Percentiles rank a stretch among this genome's conserved stretches.
phyloP scores from a whole-genome alignment of 2,329 filamentous ascomycete species.

The Diaporthe citriasiana region DNA sequence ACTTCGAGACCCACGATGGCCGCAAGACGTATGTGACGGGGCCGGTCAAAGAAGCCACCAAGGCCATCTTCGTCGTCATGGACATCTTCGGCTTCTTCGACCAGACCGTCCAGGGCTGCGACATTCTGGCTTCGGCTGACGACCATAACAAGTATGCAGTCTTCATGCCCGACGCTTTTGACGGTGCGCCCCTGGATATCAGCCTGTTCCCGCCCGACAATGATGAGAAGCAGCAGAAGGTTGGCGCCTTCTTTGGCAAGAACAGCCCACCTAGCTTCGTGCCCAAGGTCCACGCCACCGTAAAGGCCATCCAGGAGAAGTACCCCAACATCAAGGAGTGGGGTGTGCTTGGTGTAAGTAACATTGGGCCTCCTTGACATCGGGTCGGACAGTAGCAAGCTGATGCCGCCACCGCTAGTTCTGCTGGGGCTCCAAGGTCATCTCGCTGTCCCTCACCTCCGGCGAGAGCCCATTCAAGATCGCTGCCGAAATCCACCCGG shows the following conservation, averaged over 20 bases:
- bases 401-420: constrained; percentile 54
- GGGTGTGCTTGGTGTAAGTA: constrained; percentile 71
- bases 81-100: constrained; percentile 81
- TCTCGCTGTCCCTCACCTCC: constrained; percentile 64
- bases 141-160: constrained; percentile 80
- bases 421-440: constrained; percentile 82
- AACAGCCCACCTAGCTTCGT: constrained; percentile 63
- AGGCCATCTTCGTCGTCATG: constrained; percentile 73
- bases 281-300: constrained; percentile 66
- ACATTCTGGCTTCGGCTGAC: constrained; percentile 72
- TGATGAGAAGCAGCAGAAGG: constrained; percentile 72
- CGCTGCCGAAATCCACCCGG: constrained; percentile 68
- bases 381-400: not conserved
- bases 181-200: constrained; percentile 75
- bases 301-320: constrained; percentile 65
- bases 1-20: constrained; percentile 59
- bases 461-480: constrained; percentile 68
- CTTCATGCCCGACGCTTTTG: constrained; percentile 94
- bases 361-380: not conserved
- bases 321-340: constrained; percentile 70
- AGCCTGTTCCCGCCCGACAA: constrained; percentile 74
- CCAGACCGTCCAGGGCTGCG: constrained; percentile 78
- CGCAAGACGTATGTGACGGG: constrained; percentile 65
- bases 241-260: constrained; percentile 70
- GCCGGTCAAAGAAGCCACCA: constrained; percentile 59